phyloP scores from a whole-genome alignment of 495 filamentous ascomycete species.

The Penicillium paxilli region DNA sequence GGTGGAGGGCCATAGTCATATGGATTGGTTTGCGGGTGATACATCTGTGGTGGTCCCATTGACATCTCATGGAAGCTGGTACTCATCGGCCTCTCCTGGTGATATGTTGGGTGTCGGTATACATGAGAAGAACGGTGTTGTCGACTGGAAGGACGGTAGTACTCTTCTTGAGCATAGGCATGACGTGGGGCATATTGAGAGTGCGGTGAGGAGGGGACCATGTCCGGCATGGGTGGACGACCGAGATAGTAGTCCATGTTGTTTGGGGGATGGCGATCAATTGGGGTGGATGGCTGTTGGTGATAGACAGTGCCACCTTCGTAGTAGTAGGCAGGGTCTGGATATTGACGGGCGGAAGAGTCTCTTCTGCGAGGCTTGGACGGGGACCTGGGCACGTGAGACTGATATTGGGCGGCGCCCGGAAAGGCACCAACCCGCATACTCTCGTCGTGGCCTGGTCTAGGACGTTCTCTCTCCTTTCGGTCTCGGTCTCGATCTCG shows the following conservation, averaged over 20 bases:
- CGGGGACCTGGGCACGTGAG: constrained; percentile 32
- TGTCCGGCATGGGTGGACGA: constrained; percentile 34
- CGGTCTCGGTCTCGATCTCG: constrained; percentile 22
- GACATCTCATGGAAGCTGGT: constrained; percentile 38
- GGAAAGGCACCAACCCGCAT: constrained; percentile 40
- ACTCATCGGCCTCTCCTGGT: constrained; percentile 41
- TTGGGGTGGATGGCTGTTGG: constrained; percentile 1
- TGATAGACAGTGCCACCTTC: constrained; percentile 32
- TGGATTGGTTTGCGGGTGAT: constrained; percentile 4
- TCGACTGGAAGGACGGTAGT: constrained; percentile 27
- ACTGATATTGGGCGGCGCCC: constrained; percentile 26
- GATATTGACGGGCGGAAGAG: constrained; percentile 28
- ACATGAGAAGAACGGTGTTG: constrained; percentile 33
- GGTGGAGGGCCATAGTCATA: constrained; percentile 37
- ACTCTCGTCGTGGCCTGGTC: constrained; percentile 34
- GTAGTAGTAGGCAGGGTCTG: constrained; percentile 33
- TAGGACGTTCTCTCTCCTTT: constrained; percentile 33
- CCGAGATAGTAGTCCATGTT: constrained; percentile 30
- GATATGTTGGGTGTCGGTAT: constrained; percentile 29
- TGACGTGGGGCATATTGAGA: constrained; percentile 21
- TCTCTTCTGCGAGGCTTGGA: constrained; percentile 40
- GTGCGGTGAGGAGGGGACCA: constrained; percentile 30
- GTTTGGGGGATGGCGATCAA: constrained; percentile 26
- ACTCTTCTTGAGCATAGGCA: constrained; percentile 24
- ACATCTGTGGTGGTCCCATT: constrained; percentile 32